Base-by-base conservation (phyloP, 1,139 yeast genomes). In the Pichia terricola region DNA sequence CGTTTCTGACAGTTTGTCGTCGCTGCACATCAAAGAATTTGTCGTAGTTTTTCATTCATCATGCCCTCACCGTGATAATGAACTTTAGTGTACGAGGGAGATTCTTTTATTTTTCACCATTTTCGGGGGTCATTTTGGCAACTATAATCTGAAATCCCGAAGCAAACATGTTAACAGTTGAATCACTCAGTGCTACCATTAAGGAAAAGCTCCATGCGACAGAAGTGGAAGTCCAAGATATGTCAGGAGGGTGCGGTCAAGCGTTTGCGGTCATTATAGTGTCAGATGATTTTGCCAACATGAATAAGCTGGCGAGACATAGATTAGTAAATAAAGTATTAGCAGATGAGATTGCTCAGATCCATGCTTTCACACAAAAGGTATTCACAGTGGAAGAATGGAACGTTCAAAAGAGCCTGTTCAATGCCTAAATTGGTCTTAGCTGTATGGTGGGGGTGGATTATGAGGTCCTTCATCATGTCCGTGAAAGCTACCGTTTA, bases 301-400 rank as follows among this genome's bases (percentile, higher is more conserved):
- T 88, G 66, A 87, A 87, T 65, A 85, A 85, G 61, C 69, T 91
- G 46, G 77, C 81, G 69, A 76, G 98, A 59, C 95, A 88, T 56
- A 71, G 97, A 50, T 59, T 88, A 54, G 96, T 94, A 40, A 91
- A 94, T 63, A 70, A 64, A 36, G 79, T 86, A 1, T 70, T 91
- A 49, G 81, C 80, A 57, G 87, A 81, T 22, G 96, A 89, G 60
- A 86, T 91, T 38, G 81, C 86, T 1, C 66, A 72, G 5, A 88
- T 91, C 38, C 98, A 91, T 65, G 98, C 98, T 0, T 94, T 91
- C 61, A 87, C 96, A 1, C 96, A 91, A 58, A 88, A 86, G 65
- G 82, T 87, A 26, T 79, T 75, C 55, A 82, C 94, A 0, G 73
- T 75, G 2, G 80, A 73, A 30, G 94, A 84, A 60, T 84, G 89